phyloP scores from a whole-genome alignment of 2,329 filamentous ascomycete species.

The Dothideomycetes sp. region DNA sequence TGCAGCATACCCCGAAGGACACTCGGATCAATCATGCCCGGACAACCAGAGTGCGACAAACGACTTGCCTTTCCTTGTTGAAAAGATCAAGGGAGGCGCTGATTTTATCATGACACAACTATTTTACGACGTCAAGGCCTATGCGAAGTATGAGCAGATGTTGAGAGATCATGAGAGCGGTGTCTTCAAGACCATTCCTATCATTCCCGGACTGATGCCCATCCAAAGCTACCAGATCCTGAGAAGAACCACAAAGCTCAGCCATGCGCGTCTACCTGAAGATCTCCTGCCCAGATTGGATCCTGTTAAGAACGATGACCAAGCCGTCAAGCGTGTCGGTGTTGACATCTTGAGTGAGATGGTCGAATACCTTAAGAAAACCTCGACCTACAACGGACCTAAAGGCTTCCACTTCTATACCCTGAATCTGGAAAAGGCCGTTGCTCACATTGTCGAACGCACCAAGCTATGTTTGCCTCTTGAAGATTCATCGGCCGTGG shows the following conservation, averaged over 20 bases:
- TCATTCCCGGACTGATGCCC: conserved; percentile 93
- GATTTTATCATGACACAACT: conserved; percentile 99
- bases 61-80: conserved; percentile 79
- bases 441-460: conserved; percentile 83
- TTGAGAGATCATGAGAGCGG: conserved; percentile 75
- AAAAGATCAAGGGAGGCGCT: conserved; percentile 83
- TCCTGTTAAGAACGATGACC: conserved; percentile 67
- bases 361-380: conserved; percentile 66
- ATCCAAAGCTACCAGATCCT: conserved; percentile 97
- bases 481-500: conserved; percentile 29
- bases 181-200: conserved; percentile 74
- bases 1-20: conserved; percentile 89
- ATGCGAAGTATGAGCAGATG: conserved; percentile 66
- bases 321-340: conserved; percentile 69
- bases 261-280: conserved; percentile 72
- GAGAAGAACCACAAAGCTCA: conserved; percentile 85
- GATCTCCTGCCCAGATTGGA: conserved; percentile 62
- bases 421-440: conserved; percentile 88
- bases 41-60: conserved; percentile 56
- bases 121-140: conserved; percentile 84
- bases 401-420: conserved; percentile 96
- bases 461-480: conserved; percentile 57
- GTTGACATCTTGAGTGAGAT: conserved; percentile 79
- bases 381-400: conserved; percentile 46
- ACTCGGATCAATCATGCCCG: conserved; percentile 83